Percentiles rank a stretch among this genome's conserved stretches.
Conservation (phyloP, 2,329 filamentous ascomycete genomes). For the Trichoderma breve region DNA sequence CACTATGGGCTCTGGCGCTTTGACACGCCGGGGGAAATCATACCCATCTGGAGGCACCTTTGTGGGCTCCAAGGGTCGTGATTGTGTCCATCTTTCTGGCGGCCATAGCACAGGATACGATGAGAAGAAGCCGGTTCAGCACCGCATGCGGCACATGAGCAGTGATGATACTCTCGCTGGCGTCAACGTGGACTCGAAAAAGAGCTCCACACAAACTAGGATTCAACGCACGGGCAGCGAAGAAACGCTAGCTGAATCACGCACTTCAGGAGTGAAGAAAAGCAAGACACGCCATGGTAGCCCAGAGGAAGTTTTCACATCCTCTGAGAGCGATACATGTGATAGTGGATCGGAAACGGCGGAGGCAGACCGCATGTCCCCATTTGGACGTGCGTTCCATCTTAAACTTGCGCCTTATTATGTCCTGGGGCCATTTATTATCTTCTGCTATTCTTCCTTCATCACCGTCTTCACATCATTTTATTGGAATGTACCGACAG, state of each 20-base stretch:
- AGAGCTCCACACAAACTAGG: neutral
- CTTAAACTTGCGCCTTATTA: constrained; percentile 48
- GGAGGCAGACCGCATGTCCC: constrained; percentile 31
- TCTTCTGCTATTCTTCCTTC: constrained; percentile 50
- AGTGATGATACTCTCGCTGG: constrained; percentile 28
- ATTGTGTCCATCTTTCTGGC: constrained; percentile 45
- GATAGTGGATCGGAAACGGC: neutral
- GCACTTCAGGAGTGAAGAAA: constrained; percentile 9
- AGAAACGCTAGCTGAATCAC: constrained; percentile 21
- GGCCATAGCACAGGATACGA: constrained; percentile 20
- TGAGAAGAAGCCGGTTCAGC: constrained; percentile 1
- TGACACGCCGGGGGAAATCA: constrained; percentile 44
- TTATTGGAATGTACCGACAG: constrained; percentile 51
- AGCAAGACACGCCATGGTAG: neutral
- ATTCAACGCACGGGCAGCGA: constrained; percentile 10
- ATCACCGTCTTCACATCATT: constrained; percentile 45
- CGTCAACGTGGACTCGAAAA: neutral
- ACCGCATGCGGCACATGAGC: constrained; percentile 26
- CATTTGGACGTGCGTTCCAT: constrained; percentile 58
- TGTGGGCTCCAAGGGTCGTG: constrained; percentile 52
- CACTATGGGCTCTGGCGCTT: constrained; percentile 53
- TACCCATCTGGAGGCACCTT: constrained; percentile 49
- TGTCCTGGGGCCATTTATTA: constrained; percentile 47
- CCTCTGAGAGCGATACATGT: constrained; percentile 26
- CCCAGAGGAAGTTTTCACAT: constrained; percentile 9